Evolutionary conservation across 345 rosid genomes (phyloP), one percentile per base, ranked within the genome.

Genomic region (Eucalyptus lansdowneana): DNA sequence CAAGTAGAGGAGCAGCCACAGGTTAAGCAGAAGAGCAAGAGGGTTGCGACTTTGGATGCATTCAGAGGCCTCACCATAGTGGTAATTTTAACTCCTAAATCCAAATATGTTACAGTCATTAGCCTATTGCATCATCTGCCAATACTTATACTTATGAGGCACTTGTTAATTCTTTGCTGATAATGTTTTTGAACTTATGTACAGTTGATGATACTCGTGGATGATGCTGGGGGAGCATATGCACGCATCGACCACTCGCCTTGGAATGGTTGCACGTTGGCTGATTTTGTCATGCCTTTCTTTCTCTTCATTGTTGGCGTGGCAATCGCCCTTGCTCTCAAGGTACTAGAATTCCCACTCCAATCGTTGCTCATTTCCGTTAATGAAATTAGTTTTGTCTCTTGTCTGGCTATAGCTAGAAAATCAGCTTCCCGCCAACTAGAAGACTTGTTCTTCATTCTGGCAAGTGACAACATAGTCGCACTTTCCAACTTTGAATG

Each of bases 271-370:
- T 94, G 96, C 91, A 95, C 93, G 2, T 90, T 94, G 87, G 97
- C 97, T 11, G 97, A 95, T 76, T 94, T 94, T 86, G 96, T 95
- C 34, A 94, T 95, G 96, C 97, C 97, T 4, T 95, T 95, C 90
- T 95, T 95, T 60, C 96, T 94, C 80, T 95, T 95, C 93, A 93
- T 95, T 76, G 96, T 95, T 11, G 97, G 96, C 6, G 93, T 95
- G 6, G 96, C 97, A 22, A 93, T 95, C 42, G 95, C 97, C 56
- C 94, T 95, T 8, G 97, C 97, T 86, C 92, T 95, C 89, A 94
- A 95, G 97, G 96, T 94, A 89, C 29, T 17, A 54, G 5, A 21
- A 47, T 4, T 17, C 50, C 24, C 50, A 4, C 50, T 60, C 51
- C 37, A 34, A 47, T 65, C 34, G 2, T 4, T 31, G 50, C 14